Percentiles rank a stretch among this genome's conserved stretches.
These are phyloP conservation scores for Tuber umbilicatum DNA, from an alignment of 495 filamentous ascomycete species.

Conservation along the genomic window DNA sequence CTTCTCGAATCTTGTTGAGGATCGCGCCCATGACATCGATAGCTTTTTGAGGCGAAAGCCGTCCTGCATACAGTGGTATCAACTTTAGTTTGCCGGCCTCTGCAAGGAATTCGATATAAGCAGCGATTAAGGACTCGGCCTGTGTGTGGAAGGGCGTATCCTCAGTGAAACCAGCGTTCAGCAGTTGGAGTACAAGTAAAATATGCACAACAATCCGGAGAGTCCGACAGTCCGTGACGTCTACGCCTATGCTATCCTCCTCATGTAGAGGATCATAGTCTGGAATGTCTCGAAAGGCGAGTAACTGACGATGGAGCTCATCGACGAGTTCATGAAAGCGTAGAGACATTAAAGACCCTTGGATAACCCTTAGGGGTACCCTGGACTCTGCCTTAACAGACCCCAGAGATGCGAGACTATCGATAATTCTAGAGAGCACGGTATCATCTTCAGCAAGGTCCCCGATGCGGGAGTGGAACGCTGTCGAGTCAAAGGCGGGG, in stretches of 20 bases:
- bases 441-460: slow-evolving; percentile 21
- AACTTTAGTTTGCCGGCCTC: slow-evolving; percentile 62
- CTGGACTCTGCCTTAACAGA: slow-evolving; percentile 21
- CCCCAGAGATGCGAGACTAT: slow-evolving; percentile 26
- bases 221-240: slow-evolving; percentile 24
- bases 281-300: slow-evolving; percentile 18
- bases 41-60: slow-evolving; percentile 52
- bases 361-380: slow-evolving; percentile 38
- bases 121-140: slow-evolving; percentile 62
- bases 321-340: slow-evolving; percentile 28
- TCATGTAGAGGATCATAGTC: slow-evolving; percentile 33
- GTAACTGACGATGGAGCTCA: slow-evolving; percentile 32
- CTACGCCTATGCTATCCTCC: slow-evolving; percentile 20
- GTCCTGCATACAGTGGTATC: slow-evolving; percentile 79
- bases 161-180: slow-evolving; percentile 44
- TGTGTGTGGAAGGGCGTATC: slow-evolving; percentile 33
- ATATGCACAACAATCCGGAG: slow-evolving; percentile 60
- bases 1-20: slow-evolving; percentile 58
- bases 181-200: slow-evolving; percentile 47
- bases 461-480: slow-evolving; percentile 28
- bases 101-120: slow-evolving; percentile 72
- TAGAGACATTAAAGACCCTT: slow-evolving; percentile 36
- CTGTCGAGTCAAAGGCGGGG: slow-evolving; percentile 38
- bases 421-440: slow-evolving; percentile 38
- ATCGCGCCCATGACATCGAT: slow-evolving; percentile 49